phyloP scores from a whole-genome alignment of 441 rosid genomes.

The Gossypium aridum region DNA sequence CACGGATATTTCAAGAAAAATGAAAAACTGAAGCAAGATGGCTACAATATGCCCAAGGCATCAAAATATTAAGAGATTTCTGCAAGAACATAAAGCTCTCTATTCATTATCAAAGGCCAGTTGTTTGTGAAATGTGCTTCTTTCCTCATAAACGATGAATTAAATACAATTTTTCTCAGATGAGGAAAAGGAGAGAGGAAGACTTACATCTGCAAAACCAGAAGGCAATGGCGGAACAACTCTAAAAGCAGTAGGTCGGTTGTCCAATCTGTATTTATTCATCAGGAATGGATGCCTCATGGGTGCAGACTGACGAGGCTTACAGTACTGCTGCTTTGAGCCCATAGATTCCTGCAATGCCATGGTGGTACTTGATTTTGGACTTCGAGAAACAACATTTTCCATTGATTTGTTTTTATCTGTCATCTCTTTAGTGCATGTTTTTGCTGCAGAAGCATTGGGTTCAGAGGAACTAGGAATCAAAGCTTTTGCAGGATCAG shows the following conservation, averaged over 20 bases:
- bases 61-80: no score
- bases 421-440: conserved; percentile 26
- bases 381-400: conserved; percentile 29
- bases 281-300: conserved; percentile 28
- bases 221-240: conserved; percentile 61
- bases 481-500: conserved; percentile 32
- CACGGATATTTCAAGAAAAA: background rate
- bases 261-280: conserved; percentile 82
- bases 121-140: background rate
- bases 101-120: background rate
- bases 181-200: conserved; percentile 18
- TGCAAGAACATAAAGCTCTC: background rate
- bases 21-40: no score
- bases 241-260: conserved; percentile 39
- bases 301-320: conserved; percentile 25
- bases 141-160: background rate
- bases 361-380: conserved; percentile 29
- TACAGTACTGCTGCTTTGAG: conserved; percentile 33
- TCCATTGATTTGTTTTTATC: conserved; percentile 43
- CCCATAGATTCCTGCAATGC: conserved; percentile 34
- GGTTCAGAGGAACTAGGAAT: conserved; percentile 35
- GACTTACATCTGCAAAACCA: conserved; percentile 73
- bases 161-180: background rate
- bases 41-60: no score
- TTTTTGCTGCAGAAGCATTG: conserved; percentile 28